Base-by-base conservation (phyloP, 2,329 filamentous ascomycete species). In the Neocatenulostroma microsporum region DNA sequence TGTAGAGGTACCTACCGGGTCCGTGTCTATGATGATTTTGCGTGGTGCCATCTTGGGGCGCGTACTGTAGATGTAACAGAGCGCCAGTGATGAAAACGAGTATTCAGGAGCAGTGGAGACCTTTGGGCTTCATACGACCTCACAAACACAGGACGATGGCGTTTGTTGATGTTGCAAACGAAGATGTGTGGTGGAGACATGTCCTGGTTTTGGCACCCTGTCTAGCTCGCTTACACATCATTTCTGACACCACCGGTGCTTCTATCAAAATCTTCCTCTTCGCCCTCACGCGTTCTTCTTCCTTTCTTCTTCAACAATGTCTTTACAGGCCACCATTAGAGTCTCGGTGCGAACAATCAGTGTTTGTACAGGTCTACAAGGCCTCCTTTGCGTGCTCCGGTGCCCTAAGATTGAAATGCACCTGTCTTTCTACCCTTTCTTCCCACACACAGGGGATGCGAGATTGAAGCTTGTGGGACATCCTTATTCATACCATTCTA, bases 321-420 rank as follows among this genome's bases (percentile, higher is more conserved):
- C 78, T 76, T 72, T 61, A 49, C 79, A 81, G 86, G 81, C 83
- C 81, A 78, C 84, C 84, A 84, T 89, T 96, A 96, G 91, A 98
- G 91, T 98, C 91, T 93, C 89, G 88, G 83, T 83, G 79, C 78
- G 84, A 78, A 83, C 78, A 17, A 28, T 88, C 84, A 85, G 75
- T 96, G 76, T 83, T 86, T 87, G 79, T 84, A 85, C 84, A 93
- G 85, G 76, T 81, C 72, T 64, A 49, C 42, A 72, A 67, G 81
- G 71, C 74, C 84, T 88, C 82, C 44, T 69, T 70, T 31, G 84
- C 88, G 89, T 85, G 91, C 91, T 98, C 87, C 88, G 85, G 87
- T 84, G 73, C 84, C 83, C 89, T 82, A 85, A 93, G 84, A 83
- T 61, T 70, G 41, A 76, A 70, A 30, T 14, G 69, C 72, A 38